Percentiles rank a stretch among this genome's conserved stretches.
Conservation (phyloP, 225 moss, liverwort and hornwort genomes). For the Marchantia polymorpha region DNA sequence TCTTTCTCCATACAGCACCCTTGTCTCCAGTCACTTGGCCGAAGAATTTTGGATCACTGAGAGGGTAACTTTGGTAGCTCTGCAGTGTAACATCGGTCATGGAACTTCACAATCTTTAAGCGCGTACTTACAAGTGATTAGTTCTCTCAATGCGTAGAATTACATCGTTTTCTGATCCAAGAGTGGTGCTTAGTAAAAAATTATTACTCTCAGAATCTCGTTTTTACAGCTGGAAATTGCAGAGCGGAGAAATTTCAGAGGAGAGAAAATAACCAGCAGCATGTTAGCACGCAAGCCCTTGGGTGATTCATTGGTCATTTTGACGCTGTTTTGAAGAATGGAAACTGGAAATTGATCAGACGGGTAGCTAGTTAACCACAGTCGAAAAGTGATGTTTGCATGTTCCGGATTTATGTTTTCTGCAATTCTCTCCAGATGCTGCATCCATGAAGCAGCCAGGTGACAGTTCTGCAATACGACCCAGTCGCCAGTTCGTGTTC, state of each 20-base stretch:
- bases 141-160: too few relatives aligned
- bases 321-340: constrained; percentile 62
- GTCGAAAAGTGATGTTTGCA: constrained; percentile 50
- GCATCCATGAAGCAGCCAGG: constrained; percentile 73
- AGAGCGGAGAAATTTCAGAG: neutral
- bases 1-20: constrained; percentile 55
- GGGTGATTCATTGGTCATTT: constrained; percentile 72
- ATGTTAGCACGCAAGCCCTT: constrained; percentile 67
- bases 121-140: too few relatives aligned
- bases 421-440: constrained; percentile 51
- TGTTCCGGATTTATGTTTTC: constrained; percentile 58
- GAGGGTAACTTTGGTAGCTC: constrained; percentile 63
- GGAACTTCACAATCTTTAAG: too few relatives aligned
- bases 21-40: constrained; percentile 50
- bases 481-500: constrained; percentile 55
- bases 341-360: constrained; percentile 65
- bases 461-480: constrained; percentile 74
- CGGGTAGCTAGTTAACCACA: constrained; percentile 71
- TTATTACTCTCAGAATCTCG: neutral
- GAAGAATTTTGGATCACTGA: constrained; percentile 66
- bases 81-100: constrained; percentile 22
- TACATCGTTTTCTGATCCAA: too few relatives aligned
- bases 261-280: constrained; percentile 34
- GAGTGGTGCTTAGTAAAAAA: neutral
- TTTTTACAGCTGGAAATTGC: neutral